phyloP scores from a whole-genome alignment of 1,139 yeast genomes.

The Hansenula lynferdii region DNA sequence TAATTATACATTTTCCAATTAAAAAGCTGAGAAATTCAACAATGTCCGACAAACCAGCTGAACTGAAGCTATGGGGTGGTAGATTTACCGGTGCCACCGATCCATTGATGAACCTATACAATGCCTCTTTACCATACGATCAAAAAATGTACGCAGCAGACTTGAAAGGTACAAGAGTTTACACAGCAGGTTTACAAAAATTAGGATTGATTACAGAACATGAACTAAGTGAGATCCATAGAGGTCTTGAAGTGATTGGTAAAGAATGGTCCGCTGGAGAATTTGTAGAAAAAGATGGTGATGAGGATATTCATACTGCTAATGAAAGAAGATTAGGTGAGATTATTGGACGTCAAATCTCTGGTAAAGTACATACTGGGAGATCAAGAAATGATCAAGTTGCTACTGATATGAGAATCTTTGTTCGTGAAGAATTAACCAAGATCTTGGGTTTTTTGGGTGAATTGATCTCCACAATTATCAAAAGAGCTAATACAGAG shows the following conservation, averaged over 20 bases:
- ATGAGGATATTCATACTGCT: constrained; percentile 98
- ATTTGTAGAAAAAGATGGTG: constrained; percentile 85
- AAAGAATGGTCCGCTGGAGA: constrained; percentile 75
- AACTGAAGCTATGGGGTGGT: constrained; percentile 92
- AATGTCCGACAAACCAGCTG: constrained; percentile 42
- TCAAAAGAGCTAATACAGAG: constrained; percentile 76
- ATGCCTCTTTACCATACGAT: constrained; percentile 95
- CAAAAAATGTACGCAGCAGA: constrained; percentile 93
- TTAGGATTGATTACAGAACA: constrained; percentile 66
- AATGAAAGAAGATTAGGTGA: constrained; percentile 98
- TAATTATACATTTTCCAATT: neutral
- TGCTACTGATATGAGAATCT: constrained; percentile 96
- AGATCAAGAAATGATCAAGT: constrained; percentile 98
- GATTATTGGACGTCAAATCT: constrained; percentile 84
- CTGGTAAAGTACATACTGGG: constrained; percentile 98
- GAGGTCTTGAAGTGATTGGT: constrained; percentile 67
- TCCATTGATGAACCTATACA: constrained; percentile 95
- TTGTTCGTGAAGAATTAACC: constrained; percentile 73
- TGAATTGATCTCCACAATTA: constrained; percentile 59
- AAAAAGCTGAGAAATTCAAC: neutral
- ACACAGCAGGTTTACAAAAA: constrained; percentile 81
- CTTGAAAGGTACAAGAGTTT: constrained; percentile 88
- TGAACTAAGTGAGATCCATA: constrained; percentile 75
- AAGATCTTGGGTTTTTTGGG: constrained; percentile 55
- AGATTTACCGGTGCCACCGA: constrained; percentile 96